Conservation (phyloP, 1,139 yeast genomes). For the Pneumocystis sp. region DNA sequence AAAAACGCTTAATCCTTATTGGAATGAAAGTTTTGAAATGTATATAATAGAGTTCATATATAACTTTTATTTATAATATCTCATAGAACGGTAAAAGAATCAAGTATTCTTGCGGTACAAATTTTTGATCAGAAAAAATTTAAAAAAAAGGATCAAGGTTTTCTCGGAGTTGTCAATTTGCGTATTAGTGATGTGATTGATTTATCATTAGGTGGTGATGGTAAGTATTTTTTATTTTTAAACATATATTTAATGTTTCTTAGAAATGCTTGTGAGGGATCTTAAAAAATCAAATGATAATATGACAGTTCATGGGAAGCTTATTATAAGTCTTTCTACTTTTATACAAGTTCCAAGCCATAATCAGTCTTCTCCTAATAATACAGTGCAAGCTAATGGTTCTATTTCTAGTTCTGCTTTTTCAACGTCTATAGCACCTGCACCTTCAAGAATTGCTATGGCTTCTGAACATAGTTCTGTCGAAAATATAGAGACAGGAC, state of each 20-base stretch:
- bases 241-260: conserved; percentile 14
- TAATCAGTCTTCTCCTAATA: conserved; percentile 10
- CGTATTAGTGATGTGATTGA: conserved; percentile 83
- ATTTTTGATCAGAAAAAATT: conserved; percentile 94
- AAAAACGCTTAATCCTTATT: conserved; percentile 88
- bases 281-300: conserved; percentile 84
- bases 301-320: conserved; percentile 79
- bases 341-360: conserved; percentile 33
- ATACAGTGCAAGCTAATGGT: conserved; percentile 6
- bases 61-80: conserved; percentile 16
- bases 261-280: conserved; percentile 81
- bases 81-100: conserved; percentile 49
- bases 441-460: conserved; percentile 12
- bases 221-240: neutral
- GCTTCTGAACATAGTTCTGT: conserved; percentile 8
- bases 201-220: conserved; percentile 37
- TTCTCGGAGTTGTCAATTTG: conserved; percentile 86
- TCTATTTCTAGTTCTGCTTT: conserved; percentile 12
- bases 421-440: conserved; percentile 16
- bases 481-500: conserved; percentile 10
- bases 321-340: conserved; percentile 42
- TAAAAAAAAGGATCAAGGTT: conserved; percentile 98
- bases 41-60: conserved; percentile 6
- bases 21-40: conserved; percentile 83
- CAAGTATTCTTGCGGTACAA: conserved; percentile 78